phyloP scores from a whole-genome alignment of 495 filamentous ascomycete genomes.

The Sabuloglossum arenarium region DNA sequence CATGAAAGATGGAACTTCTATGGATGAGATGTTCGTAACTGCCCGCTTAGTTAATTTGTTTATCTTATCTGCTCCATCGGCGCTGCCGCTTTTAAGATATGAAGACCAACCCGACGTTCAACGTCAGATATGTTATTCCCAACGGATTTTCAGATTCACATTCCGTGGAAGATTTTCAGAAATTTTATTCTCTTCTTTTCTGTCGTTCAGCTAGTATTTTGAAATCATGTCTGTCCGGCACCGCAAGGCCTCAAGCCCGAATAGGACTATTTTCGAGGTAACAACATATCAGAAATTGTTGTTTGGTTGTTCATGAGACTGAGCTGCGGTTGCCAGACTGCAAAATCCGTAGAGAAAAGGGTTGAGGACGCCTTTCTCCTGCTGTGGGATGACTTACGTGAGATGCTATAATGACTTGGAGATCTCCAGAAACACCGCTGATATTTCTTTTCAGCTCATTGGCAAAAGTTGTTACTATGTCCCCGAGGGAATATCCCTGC shows the following conservation, averaged over 20 bases:
- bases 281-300: background rate
- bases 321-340: background rate
- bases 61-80: background rate
- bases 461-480: background rate
- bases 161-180: background rate
- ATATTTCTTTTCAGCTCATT: background rate
- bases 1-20: background rate
- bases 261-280: background rate
- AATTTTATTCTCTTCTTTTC: background rate
- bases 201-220: background rate
- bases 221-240: background rate
- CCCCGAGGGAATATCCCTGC: background rate
- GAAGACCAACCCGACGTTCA: too few species aligned
- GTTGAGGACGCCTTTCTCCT: background rate
- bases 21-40: background rate
- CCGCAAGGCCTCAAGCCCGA: background rate
- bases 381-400: conserved; percentile 4
- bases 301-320: background rate
- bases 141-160: background rate
- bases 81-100: background rate
- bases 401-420: background rate
- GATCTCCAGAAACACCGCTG: background rate
- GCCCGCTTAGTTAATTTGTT: too few species aligned
- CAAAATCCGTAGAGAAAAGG: conserved; percentile 1
- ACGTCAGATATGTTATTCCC: background rate